Conservation (phyloP, 495 filamentous ascomycete species). For the Penicillium argentinense region DNA sequence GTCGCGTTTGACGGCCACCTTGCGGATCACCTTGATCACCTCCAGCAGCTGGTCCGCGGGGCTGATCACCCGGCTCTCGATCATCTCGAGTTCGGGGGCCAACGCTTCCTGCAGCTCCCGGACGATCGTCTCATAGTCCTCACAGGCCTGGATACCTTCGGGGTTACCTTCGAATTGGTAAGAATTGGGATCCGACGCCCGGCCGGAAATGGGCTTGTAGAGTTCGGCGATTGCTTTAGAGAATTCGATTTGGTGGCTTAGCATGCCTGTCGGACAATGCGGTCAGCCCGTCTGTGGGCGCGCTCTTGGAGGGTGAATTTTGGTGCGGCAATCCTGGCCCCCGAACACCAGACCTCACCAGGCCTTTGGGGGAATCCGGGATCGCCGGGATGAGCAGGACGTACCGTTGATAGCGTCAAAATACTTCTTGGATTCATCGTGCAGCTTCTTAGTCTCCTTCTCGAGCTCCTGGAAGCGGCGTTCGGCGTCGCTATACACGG, state of each 20-base stretch:
- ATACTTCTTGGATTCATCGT: slow-evolving; percentile 92
- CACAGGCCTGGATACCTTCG: slow-evolving; percentile 93
- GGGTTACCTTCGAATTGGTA: slow-evolving; percentile 78
- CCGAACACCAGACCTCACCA: background rate
- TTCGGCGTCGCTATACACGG: slow-evolving; percentile 93
- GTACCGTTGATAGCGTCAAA: slow-evolving; percentile 92
- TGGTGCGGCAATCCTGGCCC: too few relatives aligned
- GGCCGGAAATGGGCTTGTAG: slow-evolving; percentile 97
- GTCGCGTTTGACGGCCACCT: slow-evolving; percentile 83
- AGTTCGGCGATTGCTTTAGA: slow-evolving; percentile 92
- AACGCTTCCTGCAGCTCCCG: slow-evolving; percentile 86
- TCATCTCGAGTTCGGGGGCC: slow-evolving; percentile 94
- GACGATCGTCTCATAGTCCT: slow-evolving; percentile 93
- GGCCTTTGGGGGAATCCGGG: background rate
- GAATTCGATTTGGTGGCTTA: slow-evolving; percentile 97
- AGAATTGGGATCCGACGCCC: slow-evolving; percentile 88
- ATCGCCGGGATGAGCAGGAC: background rate
- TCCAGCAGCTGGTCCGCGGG: slow-evolving; percentile 94
- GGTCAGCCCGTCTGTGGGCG: slow-evolving; percentile 14
- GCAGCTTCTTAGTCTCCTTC: slow-evolving; percentile 90
- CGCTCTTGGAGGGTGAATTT: too few relatives aligned
- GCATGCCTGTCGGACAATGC: slow-evolving; percentile 64
- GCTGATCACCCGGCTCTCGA: slow-evolving; percentile 84
- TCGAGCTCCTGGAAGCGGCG: slow-evolving; percentile 93
- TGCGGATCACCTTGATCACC: slow-evolving; percentile 92